Base-by-base conservation (phyloP, 1,284 basidiomycete genomes). In the Cryptococcus sp. region DNA sequence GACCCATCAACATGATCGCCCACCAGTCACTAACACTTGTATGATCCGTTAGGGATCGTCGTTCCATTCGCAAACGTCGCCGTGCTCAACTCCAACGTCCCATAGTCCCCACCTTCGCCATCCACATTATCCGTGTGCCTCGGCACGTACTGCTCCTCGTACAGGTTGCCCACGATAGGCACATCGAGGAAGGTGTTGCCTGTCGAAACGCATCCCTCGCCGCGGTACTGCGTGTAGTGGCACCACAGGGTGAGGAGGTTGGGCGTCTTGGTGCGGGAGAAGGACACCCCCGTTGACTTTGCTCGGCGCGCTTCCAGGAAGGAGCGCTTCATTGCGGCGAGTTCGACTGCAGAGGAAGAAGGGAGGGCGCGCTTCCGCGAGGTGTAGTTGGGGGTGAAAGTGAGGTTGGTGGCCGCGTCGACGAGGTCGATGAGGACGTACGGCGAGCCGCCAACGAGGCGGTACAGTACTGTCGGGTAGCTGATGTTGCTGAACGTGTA, bases 51-150 rank as follows among this genome's bases (percentile, higher is more conserved):
- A 1, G 83, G 79, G 24, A 88, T 83, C 2, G 65, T 69, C 0
- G 83, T 85, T 0, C 84, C 83, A 63, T 86, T 85, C 0, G 80
- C 77, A 61, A 84, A 86, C 1, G 69, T 72, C 7, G 80, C 77
- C 7, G 53, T 33, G 45, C 67, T 50, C 55, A 83, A 57, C 3
- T 72, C 62, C 40, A 81, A 68, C 4, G 76, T 69, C 50, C 75
- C 77, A 73, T 78, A 82, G 35, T 73, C 72, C 40, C 69, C 68
- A 4, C 75, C 78, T 53, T 79, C 70, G 53, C 70, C 63, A 49
- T 65, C 60, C 37, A 61, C 52, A 36, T 47, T 52, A 40, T 66
- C 61, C 21, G 53, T 56, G 54, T 59, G 79, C 43, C 81, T 72
- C 33, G 78, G 69, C 15, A 74, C 59, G 67, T 75, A 80, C 49